Conservation (phyloP, 106 monocot species). For the Dactylorhiza incarnata region DNA sequence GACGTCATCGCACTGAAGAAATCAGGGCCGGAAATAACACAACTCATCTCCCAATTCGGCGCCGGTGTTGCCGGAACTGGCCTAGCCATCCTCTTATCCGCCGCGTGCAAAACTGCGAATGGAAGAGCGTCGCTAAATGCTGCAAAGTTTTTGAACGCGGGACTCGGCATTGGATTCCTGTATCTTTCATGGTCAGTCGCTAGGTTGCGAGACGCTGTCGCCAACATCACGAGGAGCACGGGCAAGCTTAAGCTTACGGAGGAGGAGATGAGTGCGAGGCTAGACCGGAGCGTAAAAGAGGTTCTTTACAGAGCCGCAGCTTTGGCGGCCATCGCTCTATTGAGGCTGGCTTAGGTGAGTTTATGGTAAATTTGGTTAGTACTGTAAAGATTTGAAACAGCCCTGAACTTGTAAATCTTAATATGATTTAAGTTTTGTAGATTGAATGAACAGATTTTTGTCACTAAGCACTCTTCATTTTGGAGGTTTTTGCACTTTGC, state of each 20-base stretch:
- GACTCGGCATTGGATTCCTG: conserved; percentile 54
- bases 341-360: conserved; percentile 36
- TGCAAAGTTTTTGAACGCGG: conserved; percentile 40
- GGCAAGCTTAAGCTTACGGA: conserved; percentile 25
- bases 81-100: conserved; percentile 61
- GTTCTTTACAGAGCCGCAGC: conserved; percentile 43
- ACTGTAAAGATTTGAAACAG: too few species aligned
- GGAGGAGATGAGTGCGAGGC: conserved; percentile 40
- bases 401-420: too few species aligned
- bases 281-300: conserved; percentile 47
- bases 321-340: conserved; percentile 34
- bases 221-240: conserved; percentile 31
- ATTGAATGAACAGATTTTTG: too few species aligned
- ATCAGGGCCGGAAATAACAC: conserved; percentile 40
- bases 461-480: too few species aligned
- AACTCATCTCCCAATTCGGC: conserved; percentile 49
- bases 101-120: conserved; percentile 35
- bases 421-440: too few species aligned
- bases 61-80: conserved; percentile 77
- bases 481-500: too few species aligned
- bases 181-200: conserved; percentile 71
- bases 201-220: conserved; percentile 36
- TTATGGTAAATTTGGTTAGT: not conserved
- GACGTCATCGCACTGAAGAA: conserved; percentile 49
- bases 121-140: conserved; percentile 24